Conservation (phyloP, 2,329 filamentous ascomycete genomes). For the Colletotrichum shisoi region DNA sequence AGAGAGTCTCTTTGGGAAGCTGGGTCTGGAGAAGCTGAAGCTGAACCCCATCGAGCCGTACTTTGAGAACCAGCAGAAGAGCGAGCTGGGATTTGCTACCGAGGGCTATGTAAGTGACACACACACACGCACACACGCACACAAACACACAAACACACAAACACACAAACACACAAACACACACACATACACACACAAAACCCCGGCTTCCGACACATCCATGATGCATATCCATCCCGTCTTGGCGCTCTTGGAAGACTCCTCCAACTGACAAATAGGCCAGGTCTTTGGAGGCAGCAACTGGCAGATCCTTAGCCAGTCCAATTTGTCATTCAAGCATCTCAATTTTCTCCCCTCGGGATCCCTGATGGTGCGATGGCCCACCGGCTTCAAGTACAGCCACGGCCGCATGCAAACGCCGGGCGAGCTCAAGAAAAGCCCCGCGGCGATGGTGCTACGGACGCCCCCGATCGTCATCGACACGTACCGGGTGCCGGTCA, state of each 20-base stretch:
- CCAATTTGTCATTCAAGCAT: not conserved
- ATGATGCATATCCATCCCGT: not conserved
- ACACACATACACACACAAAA: too few relatives aligned
- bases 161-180: too few relatives aligned
- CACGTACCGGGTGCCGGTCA: not conserved
- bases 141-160: too few relatives aligned
- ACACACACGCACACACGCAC: too few relatives aligned
- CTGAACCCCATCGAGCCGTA: constrained; percentile 4
- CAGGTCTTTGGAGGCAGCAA: constrained; percentile 24
- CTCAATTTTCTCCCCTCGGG: constrained; percentile 16
- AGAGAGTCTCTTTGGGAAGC: not conserved
- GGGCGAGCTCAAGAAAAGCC: not conserved
- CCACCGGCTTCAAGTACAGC: not conserved
- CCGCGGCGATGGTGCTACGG: not conserved
- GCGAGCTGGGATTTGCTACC: not conserved
- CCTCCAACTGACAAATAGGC: not conserved
- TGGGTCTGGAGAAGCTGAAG: not conserved
- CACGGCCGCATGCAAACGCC: not conserved
- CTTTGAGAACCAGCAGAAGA: constrained; percentile 1
- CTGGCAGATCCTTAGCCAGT: constrained; percentile 14
- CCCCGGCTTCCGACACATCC: too few relatives aligned
- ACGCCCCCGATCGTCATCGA: not conserved
- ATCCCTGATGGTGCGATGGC: constrained; percentile 14
- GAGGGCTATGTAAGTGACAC: constrained; percentile 2
- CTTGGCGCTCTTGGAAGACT: not conserved